Evolutionary conservation across 495 filamentous ascomycete species (phyloP), one percentile per base, ranked within the genome.

Genomic region (Neurospora tetraspora): DNA sequence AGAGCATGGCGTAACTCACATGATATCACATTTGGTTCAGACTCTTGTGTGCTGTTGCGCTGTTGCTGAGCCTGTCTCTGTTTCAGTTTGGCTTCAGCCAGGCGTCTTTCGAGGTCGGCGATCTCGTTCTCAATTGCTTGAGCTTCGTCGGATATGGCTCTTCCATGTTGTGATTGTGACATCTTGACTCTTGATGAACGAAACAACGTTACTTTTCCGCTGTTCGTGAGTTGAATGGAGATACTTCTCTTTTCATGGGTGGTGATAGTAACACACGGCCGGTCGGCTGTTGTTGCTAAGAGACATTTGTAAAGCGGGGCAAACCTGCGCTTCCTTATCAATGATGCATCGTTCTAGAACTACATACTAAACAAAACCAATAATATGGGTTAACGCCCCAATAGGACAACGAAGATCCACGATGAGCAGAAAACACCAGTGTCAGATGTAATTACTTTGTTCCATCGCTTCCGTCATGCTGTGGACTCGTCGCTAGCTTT

Each of bases 61-160:
- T 65, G 70, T 23, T 68, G 40, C 20, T 69, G 71, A 20, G 76
- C 68, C 61, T 76, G 59, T 34, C 31, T 61, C 9, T 42, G 71
- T 10, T 77, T 77, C 16, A 73, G 73, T 71, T 80, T 84, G 42
- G 82, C 83, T 69, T 74, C 73, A 10, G 78, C 76, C 0, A 86
- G 79, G 8, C 76, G 80, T 36, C 75, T 77, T 72, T 84, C 82
- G 0, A 86, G 72, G 20, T 81, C 77, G 39, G 79, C 77, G 59
- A 86, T 81, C 40, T 82, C 80, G 45, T 69, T 38, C 20, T 78
- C 75, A 65, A 81, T 69, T 0, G 76, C 74, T 11, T 73, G 71
- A 7, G 68, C 69, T 3, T 71, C 69, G 59, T 37, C 14, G 14
- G 16, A 5, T 37, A 36, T 16, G 0, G 69, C 27, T 61, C 2